Percentiles rank a stretch among this genome's conserved stretches.
Conservation (phyloP, 2,329 filamentous ascomycete species). For the Fusarium devonianum region DNA sequence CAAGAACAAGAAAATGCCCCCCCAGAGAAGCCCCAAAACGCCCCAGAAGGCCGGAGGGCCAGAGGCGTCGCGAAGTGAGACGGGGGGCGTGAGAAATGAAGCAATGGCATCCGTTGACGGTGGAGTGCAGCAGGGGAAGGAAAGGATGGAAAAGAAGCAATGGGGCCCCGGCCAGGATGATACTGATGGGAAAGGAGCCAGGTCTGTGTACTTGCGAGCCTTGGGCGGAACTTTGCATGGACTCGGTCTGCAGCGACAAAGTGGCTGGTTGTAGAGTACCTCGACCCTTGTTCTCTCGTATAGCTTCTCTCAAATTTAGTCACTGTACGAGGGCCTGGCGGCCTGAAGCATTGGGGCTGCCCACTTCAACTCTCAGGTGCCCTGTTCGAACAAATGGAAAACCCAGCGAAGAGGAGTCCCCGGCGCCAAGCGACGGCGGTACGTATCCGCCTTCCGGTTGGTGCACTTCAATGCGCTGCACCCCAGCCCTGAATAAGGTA, state of each 20-base stretch:
- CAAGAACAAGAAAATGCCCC: conserved; percentile 12
- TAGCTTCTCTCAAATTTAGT: neutral
- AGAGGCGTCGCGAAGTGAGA: conserved; percentile 32
- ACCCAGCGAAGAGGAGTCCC: conserved; percentile 11
- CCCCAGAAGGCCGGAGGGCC: conserved; percentile 18
- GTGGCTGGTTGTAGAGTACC: conserved; percentile 20
- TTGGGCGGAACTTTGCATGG: conserved; percentile 20
- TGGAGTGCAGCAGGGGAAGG: conserved; percentile 28
- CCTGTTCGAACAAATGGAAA: conserved; percentile 33
- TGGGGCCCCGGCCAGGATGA: conserved; percentile 25
- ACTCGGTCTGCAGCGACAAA: neutral
- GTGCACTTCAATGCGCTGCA: conserved; percentile 19
- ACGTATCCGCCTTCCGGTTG: conserved; percentile 34
- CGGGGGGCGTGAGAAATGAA: conserved; percentile 19
- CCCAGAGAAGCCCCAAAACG: conserved; percentile 27
- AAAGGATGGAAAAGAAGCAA: conserved; percentile 36
- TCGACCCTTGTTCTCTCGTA: neutral
- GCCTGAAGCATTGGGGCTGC: conserved; percentile 9
- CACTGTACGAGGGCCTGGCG: conserved; percentile 16
- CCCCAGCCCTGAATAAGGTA: conserved; percentile 15
- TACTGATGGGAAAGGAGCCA: conserved; percentile 18
- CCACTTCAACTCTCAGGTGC: conserved; percentile 30
- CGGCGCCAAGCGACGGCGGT: conserved; percentile 30
- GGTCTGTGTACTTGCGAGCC: conserved; percentile 19
- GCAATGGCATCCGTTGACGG: conserved; percentile 31